phyloP scores from a whole-genome alignment of 108 stramenopile genomes.

The Cyclotella choctawhatcheeana region DNA sequence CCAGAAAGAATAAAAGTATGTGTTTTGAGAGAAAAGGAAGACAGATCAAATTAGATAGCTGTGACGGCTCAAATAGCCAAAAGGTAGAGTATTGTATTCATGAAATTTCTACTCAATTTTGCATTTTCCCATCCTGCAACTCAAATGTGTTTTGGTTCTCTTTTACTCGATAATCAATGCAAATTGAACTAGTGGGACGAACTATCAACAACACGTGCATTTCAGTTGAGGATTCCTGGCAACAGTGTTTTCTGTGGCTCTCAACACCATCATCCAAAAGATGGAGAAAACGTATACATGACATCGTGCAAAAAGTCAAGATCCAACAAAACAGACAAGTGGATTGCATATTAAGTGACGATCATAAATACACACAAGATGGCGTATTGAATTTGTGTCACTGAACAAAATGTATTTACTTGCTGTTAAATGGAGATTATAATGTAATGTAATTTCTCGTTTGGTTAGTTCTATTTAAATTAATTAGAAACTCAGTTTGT shows the following conservation, averaged over 20 bases:
- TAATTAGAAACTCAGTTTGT: too few species aligned
- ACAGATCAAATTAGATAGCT: constrained; percentile 23
- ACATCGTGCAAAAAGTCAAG: constrained; percentile 26
- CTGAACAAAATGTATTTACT: too few species aligned
- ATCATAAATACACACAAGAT: not conserved
- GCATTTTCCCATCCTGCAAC: too few species aligned
- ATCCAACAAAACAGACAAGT: constrained; percentile 15
- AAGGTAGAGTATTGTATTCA: not conserved
- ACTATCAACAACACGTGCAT: constrained; percentile 17
- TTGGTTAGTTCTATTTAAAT: too few species aligned
- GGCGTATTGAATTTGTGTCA: too few species aligned
- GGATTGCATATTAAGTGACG: constrained; percentile 29
- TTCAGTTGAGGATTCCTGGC: constrained; percentile 32
- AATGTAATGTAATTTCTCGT: too few species aligned
- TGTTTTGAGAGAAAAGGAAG: constrained; percentile 45
- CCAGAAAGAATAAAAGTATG: constrained; percentile 23
- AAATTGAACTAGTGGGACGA: constrained; percentile 24
- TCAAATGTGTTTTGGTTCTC: too few species aligned
- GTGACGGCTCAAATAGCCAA: constrained; percentile 20
- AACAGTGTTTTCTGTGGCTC: constrained; percentile 30
- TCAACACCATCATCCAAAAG: constrained; percentile 43
- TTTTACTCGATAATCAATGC: too few species aligned
- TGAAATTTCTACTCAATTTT: too few species aligned
- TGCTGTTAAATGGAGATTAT: too few species aligned
- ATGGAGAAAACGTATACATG: constrained; percentile 34